Base-by-base conservation (phyloP, 371 early-diverging fungal genomes). In the Fennellomyces sp. region DNA sequence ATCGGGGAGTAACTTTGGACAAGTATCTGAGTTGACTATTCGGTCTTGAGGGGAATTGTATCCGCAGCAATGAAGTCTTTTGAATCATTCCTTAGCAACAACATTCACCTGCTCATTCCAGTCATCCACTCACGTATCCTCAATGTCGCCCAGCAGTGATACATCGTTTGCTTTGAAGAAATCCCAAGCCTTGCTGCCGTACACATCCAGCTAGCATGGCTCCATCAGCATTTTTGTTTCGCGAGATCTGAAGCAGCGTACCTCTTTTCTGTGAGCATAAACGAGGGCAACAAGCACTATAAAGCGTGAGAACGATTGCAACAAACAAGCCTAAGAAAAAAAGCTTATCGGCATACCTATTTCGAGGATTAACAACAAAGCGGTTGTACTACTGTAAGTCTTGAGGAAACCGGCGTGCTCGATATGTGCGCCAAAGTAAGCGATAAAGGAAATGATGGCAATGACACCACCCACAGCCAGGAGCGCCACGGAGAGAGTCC, bases 391-490 rank as follows among this genome's bases (percentile, higher is more conserved):
- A 25, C 63, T 70, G 41, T 72, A 72, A 21, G 66, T 65, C 38
- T 72, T 76, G 11, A 76, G 28, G 35, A 72, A 72, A 13, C 68
- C 70, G 5, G 58, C 65, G 30, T 72, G 62, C 61, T 76, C 73
- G 26, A 72, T 29, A 48, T 72, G 65, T 25, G 70, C 68, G 5
- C 76, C 76, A 42, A 76, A 76, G 29, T 56, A 72, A 13, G 70
- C 76, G 49, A 70, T 65, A 39, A 76, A 76, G 31, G 66, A 64
- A 25, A 60, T 56, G 0, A 66, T 47, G 12, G 70, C 54, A 15
- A 72, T 60, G 23, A 69, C 29, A 10, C 63, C 57, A 17, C 76
- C 76, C 11, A 72, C 5, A 2, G 60, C 54, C 10, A 76, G 36
- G 11, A 70, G 42, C 10, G 42, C 21, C 1, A 70, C 21, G 2